Evolutionary conservation across 345 rosid species (phyloP).

Genomic region (Microthlaspi erraticum): DNA sequence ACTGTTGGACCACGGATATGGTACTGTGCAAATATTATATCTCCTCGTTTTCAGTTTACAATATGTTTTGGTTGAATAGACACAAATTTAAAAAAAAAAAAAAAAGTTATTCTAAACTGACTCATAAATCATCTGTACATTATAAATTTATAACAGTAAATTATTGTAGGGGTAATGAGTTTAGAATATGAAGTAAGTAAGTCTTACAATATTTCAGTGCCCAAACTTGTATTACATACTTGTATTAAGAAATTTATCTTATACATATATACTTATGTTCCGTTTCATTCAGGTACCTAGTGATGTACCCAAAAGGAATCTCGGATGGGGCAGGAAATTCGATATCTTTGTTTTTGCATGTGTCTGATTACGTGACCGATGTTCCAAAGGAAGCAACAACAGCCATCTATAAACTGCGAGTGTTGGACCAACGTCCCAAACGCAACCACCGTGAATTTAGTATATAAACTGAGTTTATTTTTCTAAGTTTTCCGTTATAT

Average conservation of each 20-base stretch:
- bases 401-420: conserved; percentile 18
- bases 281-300: conserved; percentile 12
- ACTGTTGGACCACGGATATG: conserved; percentile 35
- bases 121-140: not conserved
- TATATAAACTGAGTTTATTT: not conserved
- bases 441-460: conserved; percentile 18
- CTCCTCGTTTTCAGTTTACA: not conserved
- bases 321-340: not conserved
- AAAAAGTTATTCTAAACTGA: not conserved
- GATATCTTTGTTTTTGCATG: conserved; percentile 17
- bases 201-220: too few species aligned
- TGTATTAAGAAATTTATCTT: too few species aligned
- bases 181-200: too few species aligned
- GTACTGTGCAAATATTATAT: not conserved
- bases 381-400: not conserved
- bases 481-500: not conserved
- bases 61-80: not conserved
- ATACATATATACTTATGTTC: not conserved
- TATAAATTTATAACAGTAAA: too few species aligned
- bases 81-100: not conserved
- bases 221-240: too few species aligned
- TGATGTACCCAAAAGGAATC: conserved; percentile 6
- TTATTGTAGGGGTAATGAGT: too few species aligned
- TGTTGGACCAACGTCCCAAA: conserved; percentile 21
- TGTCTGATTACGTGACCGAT: not conserved